Evolutionary conservation across 2,329 filamentous ascomycete genomes (phyloP).

Genomic region (Cryphonectria carpinicola): DNA sequence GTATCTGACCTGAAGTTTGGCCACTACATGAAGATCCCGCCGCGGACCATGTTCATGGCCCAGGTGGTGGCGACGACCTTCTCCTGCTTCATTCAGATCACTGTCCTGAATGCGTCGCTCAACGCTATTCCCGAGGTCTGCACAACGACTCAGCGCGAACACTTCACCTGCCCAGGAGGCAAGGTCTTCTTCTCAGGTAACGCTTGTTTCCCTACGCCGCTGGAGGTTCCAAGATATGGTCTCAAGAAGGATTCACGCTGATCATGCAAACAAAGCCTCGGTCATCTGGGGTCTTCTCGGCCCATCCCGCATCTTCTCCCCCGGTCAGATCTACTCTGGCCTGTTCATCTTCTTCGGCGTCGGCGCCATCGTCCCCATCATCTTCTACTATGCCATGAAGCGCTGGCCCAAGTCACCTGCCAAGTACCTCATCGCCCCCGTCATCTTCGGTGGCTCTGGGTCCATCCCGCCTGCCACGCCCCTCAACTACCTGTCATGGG

Average conservation of each 20-base stretch:
- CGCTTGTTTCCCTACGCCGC: constrained; percentile 20
- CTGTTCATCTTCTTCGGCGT: constrained; percentile 64
- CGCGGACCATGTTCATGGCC: constrained; percentile 67
- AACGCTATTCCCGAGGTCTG: constrained; percentile 67
- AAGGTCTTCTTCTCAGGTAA: constrained; percentile 65
- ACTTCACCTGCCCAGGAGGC: constrained; percentile 67
- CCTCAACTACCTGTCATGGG: constrained; percentile 77
- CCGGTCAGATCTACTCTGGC: constrained; percentile 63
- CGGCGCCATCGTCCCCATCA: constrained; percentile 56
- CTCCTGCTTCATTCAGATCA: constrained; percentile 68
- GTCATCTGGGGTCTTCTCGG: constrained; percentile 72
- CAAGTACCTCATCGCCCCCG: constrained; percentile 61
- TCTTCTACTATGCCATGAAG: constrained; percentile 54
- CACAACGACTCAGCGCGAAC: constrained; percentile 56
- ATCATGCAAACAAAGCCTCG: constrained; percentile 46
- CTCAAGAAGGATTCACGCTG: neutral
- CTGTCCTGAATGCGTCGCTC: constrained; percentile 66
- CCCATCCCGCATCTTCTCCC: constrained; percentile 65
- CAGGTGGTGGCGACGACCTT: constrained; percentile 69
- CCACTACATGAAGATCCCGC: constrained; percentile 75
- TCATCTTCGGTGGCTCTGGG: constrained; percentile 65
- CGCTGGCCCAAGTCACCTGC: constrained; percentile 55
- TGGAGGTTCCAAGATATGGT: neutral
- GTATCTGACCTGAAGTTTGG: constrained; percentile 70
- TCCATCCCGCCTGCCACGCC: constrained; percentile 69